A percentile compares a stretch with the other conserved stretches of the same genome.
Evolutionary conservation across 2,329 filamentous ascomycete species (phyloP).

Genomic region (Alternaria sp.): DNA sequence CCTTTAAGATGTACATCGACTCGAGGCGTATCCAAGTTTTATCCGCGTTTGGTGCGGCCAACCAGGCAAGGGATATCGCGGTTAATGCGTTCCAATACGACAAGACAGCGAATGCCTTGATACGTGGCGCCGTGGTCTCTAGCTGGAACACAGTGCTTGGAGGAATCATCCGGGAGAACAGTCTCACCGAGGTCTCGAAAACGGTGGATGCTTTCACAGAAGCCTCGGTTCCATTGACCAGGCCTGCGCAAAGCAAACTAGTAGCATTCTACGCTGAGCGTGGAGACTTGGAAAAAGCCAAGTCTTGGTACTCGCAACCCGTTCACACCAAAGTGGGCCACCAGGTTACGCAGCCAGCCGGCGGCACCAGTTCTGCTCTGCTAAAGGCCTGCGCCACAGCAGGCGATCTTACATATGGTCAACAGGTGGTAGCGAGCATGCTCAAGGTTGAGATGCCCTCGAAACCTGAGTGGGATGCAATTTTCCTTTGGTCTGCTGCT

Average conservation of each 20-base stretch:
- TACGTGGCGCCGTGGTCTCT: background rate
- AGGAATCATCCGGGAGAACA: constrained; percentile 67
- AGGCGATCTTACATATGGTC: constrained; percentile 39
- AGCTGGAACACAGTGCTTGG: constrained; percentile 55
- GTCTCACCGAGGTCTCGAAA: constrained; percentile 64
- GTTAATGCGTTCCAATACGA: constrained; percentile 14
- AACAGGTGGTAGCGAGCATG: constrained; percentile 54
- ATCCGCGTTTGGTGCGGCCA: constrained; percentile 31
- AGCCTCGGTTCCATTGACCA: constrained; percentile 45
- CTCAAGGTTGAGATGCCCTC: constrained; percentile 32
- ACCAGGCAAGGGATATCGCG: constrained; percentile 35
- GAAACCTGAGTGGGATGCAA: constrained; percentile 71
- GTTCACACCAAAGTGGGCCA: constrained; percentile 44
- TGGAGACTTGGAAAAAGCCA: constrained; percentile 65
- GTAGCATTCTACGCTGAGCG: constrained; percentile 67
- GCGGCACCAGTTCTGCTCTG: constrained; percentile 59
- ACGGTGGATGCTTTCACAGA: constrained; percentile 61
- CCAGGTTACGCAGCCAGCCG: constrained; percentile 5
- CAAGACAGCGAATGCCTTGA: background rate
- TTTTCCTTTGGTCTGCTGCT: constrained; percentile 77
- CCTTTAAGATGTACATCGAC: constrained; percentile 6
- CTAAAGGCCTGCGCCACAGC: constrained; percentile 61
- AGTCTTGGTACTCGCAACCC: constrained; percentile 69
- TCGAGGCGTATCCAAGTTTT: constrained; percentile 26
- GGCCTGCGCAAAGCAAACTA: constrained; percentile 57